Evolutionary conservation across 495 filamentous ascomycete genomes (phyloP).

Genomic region (Aspergillus biplanus): DNA sequence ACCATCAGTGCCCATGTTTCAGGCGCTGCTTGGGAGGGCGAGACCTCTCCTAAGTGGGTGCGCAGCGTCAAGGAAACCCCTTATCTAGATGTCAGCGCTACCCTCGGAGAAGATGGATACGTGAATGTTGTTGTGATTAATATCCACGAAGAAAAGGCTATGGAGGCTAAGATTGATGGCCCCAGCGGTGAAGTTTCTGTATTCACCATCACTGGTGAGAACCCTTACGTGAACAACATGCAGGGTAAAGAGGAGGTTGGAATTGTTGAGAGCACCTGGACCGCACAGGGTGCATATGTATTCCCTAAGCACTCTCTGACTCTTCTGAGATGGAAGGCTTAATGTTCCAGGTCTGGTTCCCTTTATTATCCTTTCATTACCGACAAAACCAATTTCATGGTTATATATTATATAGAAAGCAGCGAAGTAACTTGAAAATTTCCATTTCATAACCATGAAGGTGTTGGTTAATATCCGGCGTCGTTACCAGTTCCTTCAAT

Average conservation of each 20-base stretch:
- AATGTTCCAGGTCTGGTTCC: conserved; percentile 16
- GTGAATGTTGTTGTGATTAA: conserved; percentile 72
- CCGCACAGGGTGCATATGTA: conserved; percentile 56
- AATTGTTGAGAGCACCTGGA: conserved; percentile 63
- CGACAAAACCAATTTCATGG: not conserved
- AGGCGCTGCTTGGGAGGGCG: conserved; percentile 61
- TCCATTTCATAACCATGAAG: conserved; percentile 2
- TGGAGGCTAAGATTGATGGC: conserved; percentile 60
- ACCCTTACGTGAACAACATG: conserved; percentile 60
- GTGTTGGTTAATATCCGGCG: not conserved
- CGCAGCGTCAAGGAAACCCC: conserved; percentile 65
- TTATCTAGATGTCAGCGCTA: conserved; percentile 72
- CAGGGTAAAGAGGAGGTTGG: conserved; percentile 62
- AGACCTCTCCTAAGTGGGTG: conserved; percentile 67
- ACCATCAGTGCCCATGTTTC: conserved; percentile 65
- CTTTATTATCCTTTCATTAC: not conserved
- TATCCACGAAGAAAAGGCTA: conserved; percentile 60
- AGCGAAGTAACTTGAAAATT: not conserved
- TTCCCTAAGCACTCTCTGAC: conserved; percentile 71
- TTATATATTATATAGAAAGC: conserved; percentile 12
- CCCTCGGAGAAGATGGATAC: conserved; percentile 61
- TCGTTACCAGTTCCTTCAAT: not conserved
- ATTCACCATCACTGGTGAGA: conserved; percentile 62
- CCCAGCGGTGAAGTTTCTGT: conserved; percentile 50
- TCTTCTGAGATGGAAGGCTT: conserved; percentile 66